Evolutionary conservation across 306 rosid genomes (phyloP).

Genomic region (Inga leiocalycina): DNA sequence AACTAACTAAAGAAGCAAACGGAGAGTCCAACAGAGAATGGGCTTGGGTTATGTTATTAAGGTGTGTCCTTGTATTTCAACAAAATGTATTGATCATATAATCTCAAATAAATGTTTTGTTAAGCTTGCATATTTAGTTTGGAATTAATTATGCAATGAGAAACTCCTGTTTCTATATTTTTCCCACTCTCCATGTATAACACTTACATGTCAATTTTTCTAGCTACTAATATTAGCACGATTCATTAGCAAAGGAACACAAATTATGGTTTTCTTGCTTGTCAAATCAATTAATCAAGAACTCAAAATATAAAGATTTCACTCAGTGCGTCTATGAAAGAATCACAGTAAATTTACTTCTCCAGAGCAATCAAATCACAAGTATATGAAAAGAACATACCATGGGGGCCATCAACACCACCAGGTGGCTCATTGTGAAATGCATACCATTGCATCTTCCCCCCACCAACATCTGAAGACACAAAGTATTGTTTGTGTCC

Average conservation of each 20-base stretch:
- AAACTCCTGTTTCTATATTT: neutral
- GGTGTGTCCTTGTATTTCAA: slow-evolving; percentile 20
- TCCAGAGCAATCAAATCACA: slow-evolving; percentile 13
- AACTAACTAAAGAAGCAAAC: neutral
- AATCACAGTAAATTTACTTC: neutral
- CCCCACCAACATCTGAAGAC: slow-evolving; percentile 94
- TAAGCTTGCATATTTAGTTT: neutral
- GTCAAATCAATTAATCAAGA: slow-evolving; percentile 8
- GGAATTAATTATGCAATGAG: neutral
- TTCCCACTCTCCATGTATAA: neutral
- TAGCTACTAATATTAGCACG: neutral
- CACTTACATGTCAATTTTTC: neutral
- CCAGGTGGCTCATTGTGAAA: slow-evolving; percentile 84
- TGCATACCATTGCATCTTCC: slow-evolving; percentile 99
- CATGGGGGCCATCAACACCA: slow-evolving; percentile 66
- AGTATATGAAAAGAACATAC: slow-evolving; percentile 47
- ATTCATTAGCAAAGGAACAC: neutral
- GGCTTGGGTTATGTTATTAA: neutral
- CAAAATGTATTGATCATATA: neutral
- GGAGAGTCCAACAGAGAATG: neutral
- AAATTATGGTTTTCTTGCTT: neutral
- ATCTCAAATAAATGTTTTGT: neutral
- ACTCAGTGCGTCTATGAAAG: slow-evolving; percentile 9
- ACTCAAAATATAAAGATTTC: neutral
- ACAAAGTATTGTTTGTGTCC: slow-evolving; percentile 99